Conservation (phyloP, 139 green algal species). For the Trebouxia sp. region DNA sequence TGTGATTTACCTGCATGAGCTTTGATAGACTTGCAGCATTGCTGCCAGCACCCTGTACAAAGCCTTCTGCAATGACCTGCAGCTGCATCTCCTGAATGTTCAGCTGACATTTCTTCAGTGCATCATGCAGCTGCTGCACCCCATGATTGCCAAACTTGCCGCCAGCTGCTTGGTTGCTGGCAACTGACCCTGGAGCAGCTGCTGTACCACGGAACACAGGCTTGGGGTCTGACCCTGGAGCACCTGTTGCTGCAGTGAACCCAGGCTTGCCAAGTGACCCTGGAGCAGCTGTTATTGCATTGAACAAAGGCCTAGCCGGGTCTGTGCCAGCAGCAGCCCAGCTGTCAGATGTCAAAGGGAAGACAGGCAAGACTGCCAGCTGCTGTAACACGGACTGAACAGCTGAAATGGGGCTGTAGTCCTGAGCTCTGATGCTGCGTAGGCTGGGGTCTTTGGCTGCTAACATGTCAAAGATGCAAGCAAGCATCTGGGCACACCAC, state of each 20-base stretch:
- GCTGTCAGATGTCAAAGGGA: not conserved
- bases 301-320: not conserved
- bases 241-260: not conserved
- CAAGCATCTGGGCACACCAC: conserved; percentile 2
- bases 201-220: not conserved
- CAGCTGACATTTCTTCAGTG: no score
- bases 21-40: no score
- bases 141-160: no score
- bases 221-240: not conserved
- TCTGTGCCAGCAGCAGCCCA: not conserved
- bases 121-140: no score
- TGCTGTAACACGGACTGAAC: not conserved
- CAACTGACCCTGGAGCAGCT: not conserved
- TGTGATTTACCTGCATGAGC: no score
- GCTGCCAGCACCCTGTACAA: no score
- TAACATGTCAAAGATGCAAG: conserved; percentile 1
- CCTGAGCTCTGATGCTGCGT: not conserved
- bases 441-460: not conserved
- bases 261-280: not conserved
- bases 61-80: no score
- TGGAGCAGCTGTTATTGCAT: not conserved
- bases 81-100: no score
- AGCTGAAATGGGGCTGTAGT: not conserved
- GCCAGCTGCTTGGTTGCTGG: not conserved
- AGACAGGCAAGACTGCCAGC: not conserved